Evolutionary conservation across 768 basidiomycete species (phyloP), one percentile per base, ranked within the genome.

Genomic region (Filobasidium floriforme): DNA sequence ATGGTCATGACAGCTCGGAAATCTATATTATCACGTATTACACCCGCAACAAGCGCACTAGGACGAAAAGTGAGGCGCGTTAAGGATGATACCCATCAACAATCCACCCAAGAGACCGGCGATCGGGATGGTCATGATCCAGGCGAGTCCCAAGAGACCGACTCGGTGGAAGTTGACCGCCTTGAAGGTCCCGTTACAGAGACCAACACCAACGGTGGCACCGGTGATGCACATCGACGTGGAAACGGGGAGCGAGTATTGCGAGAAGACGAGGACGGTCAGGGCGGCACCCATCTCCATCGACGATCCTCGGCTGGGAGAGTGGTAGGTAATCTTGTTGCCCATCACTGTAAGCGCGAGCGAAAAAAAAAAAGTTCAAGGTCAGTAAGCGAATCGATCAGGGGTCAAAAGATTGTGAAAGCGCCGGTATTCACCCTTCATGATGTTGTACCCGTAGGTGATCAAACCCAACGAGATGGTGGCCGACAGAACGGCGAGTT

Each of bases 261-360:
- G 46, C 3, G 46, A 49, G 46, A 63, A 51, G 6, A 63, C 51
- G 44, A 82, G 73, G 65, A 82, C 81, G 37, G 81, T 81, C 68
- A 81, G 76, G 49, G 80, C 74, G 14, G 80, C 78, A 11, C 79
- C 80, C 64, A 82, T 72, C 68, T 81, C 81, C 81, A 82, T 82
- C 10, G 78, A 76, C 68, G 76, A 79, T 5, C 81, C 81, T 54
- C 81, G 79, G 4, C 79, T 80, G 1, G 81, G 81, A 0, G 79
- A 80, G 66, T 78, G 75, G 32, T 80, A 75, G 28, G 81, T 81
- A 71, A 81, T 75, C 60, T 73, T 73, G 77, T 79, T 79, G 22
- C 46, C 46, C 46, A 49, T 49, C 4, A 49, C 46, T 49, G 46
- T 5, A 12, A 49, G 46, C 32, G 32, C 32, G 9, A 37, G 32